A percentile compares a stretch with the other conserved stretches of the same genome.
phyloP scores from a whole-genome alignment of 2,329 filamentous ascomycete genomes.

The Sclerotinia borealis region DNA sequence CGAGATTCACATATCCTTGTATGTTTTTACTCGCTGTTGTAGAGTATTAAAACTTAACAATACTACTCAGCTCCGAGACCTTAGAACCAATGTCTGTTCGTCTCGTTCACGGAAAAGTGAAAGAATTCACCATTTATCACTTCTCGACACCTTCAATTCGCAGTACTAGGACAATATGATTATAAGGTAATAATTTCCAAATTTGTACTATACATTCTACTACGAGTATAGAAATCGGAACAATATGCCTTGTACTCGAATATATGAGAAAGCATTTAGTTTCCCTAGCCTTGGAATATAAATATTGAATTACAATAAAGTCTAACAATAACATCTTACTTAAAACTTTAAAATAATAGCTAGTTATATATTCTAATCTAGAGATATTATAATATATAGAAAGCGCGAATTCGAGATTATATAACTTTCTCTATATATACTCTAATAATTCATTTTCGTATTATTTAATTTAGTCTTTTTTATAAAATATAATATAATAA shows the following conservation, averaged over 20 bases:
- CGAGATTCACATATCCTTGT: neutral
- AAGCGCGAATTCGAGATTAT: too few species aligned
- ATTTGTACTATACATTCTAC: too few species aligned
- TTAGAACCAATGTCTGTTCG: conserved; percentile 36
- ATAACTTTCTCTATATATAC: too few species aligned
- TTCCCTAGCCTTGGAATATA: neutral
- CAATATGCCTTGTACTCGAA: neutral
- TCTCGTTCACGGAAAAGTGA: conserved; percentile 17
- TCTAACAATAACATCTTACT: neutral
- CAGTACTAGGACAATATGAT: neutral
- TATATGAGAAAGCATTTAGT: neutral
- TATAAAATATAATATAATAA: too few species aligned
- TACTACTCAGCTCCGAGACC: conserved; percentile 16
- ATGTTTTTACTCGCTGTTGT: neutral
- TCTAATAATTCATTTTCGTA: too few species aligned
- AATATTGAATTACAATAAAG: neutral
- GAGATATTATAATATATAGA: too few species aligned
- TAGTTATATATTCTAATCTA: neutral
- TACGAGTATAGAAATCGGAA: neutral
- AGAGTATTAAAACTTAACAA: neutral
- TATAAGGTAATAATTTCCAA: neutral
- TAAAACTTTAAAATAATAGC: neutral
- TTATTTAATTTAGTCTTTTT: too few species aligned
- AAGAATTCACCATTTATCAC: neutral
- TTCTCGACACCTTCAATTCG: neutral